phyloP scores from a whole-genome alignment of 345 rosid species.

The Garcia nutans region DNA sequence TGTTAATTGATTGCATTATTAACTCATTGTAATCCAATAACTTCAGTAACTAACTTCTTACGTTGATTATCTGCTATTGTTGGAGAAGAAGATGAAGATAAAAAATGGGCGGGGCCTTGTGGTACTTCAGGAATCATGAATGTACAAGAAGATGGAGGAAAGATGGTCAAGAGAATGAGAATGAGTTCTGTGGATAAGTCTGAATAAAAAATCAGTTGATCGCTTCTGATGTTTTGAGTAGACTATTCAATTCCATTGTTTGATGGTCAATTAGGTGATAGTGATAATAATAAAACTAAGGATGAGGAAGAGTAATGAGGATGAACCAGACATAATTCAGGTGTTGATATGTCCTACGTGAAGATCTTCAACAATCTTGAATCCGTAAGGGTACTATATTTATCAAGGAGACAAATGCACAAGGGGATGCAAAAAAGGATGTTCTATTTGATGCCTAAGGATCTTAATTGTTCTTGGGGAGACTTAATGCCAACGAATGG shows the following conservation, averaged over 20 bases:
- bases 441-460: conserved; percentile 92
- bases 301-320: too few relatives aligned
- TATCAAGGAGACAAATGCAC: conserved; percentile 73
- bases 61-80: too few relatives aligned
- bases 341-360: conserved; percentile 72
- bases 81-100: too few relatives aligned
- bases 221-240: conserved; percentile 75
- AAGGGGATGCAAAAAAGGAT: conserved; percentile 84
- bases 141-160: too few relatives aligned
- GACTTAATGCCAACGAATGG: conserved; percentile 91
- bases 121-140: too few relatives aligned
- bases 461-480: conserved; percentile 98
- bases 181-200: conserved; percentile 88
- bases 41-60: too few relatives aligned
- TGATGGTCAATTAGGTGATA: conserved; percentile 32
- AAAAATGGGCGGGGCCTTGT: too few relatives aligned
- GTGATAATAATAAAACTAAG: conserved; percentile 50
- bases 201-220: conserved; percentile 89
- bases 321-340: conserved; percentile 58
- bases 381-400: conserved; percentile 94
- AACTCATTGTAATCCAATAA: too few relatives aligned
- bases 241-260: conserved; percentile 56
- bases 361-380: conserved; percentile 65
- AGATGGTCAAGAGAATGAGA: conserved; percentile 38
- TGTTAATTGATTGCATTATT: too few relatives aligned